These are phyloP conservation scores for Aspergillus fijiensis DNA, from an alignment of 2,329 filamentous ascomycete species.

Conservation along the genomic window DNA sequence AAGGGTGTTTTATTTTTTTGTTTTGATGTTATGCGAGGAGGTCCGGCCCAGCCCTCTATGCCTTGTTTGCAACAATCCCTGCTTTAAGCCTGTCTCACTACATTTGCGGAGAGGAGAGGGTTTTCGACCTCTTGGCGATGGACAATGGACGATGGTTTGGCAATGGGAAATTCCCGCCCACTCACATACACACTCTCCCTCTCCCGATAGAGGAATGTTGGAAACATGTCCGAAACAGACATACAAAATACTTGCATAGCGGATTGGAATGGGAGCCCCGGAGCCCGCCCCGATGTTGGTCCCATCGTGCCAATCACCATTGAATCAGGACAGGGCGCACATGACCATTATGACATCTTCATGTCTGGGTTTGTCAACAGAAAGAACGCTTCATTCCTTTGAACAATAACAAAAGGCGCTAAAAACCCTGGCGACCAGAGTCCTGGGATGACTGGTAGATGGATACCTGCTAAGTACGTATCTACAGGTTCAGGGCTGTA, in stretches of 20 bases:
- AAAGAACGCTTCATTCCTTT: neutral
- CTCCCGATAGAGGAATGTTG: constrained; percentile 5
- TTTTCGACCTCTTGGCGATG: constrained; percentile 6
- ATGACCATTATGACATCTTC: constrained; percentile 12
- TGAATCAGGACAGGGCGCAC: neutral
- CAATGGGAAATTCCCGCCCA: constrained; percentile 2
- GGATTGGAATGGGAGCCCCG: constrained; percentile 2
- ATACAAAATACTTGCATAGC: neutral
- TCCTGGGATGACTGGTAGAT: neutral
- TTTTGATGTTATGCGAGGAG: constrained; percentile 5
- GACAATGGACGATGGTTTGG: neutral
- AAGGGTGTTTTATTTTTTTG: neutral
- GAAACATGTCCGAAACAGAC: neutral
- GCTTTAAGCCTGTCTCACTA: constrained; percentile 12
- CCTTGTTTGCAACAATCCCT: constrained; percentile 9
- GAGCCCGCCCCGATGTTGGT: neutral
- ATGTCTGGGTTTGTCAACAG: neutral
- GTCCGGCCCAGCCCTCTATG: neutral
- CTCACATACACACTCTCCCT: neutral
- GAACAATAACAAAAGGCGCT: neutral
- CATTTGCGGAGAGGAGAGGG: neutral
- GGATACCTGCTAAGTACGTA: too few relatives aligned
- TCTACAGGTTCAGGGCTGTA: neutral
- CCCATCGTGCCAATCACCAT: neutral
- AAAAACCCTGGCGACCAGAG: neutral